phyloP scores from a whole-genome alignment of 192 early-diverging fungal genomes.

The Pilaira anomala region DNA sequence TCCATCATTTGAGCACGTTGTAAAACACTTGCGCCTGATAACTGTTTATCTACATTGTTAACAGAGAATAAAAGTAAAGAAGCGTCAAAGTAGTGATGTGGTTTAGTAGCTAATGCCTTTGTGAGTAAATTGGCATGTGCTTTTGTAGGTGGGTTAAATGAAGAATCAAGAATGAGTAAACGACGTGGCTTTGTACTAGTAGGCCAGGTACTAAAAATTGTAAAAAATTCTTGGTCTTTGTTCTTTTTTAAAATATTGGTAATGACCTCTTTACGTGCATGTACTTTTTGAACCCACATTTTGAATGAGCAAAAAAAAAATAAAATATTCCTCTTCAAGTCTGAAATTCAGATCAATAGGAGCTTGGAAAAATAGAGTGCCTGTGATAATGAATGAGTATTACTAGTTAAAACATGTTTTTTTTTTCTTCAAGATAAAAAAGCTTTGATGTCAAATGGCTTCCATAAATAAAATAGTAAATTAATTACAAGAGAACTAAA shows the following conservation, averaged over 20 bases:
- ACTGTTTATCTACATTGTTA: constrained; percentile 68
- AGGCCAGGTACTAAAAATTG: neutral
- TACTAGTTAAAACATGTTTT: too few species aligned
- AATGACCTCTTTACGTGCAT: neutral
- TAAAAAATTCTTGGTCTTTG: constrained; percentile 1
- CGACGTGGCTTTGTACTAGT: constrained; percentile 32
- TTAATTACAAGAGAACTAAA: too few species aligned
- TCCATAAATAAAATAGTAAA: too few species aligned
- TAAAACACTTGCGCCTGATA: constrained; percentile 47
- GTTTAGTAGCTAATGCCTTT: constrained; percentile 28
- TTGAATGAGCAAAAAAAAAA: neutral
- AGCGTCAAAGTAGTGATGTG: constrained; percentile 51
- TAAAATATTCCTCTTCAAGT: too few species aligned
- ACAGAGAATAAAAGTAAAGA: constrained; percentile 60
- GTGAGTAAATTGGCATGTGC: constrained; percentile 58
- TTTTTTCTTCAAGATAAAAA: too few species aligned
- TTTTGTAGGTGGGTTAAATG: constrained; percentile 71
- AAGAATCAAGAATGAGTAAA: constrained; percentile 62
- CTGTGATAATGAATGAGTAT: too few species aligned
- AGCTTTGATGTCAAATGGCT: too few species aligned
- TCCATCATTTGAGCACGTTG: constrained; percentile 76
- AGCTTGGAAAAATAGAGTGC: too few species aligned
- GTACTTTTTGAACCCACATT: neutral
- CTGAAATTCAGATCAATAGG: too few species aligned
- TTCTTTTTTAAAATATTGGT: neutral